Base-by-base conservation (phyloP, 371 early-diverging fungal genomes). In the Apophysomyces ossiformis region DNA sequence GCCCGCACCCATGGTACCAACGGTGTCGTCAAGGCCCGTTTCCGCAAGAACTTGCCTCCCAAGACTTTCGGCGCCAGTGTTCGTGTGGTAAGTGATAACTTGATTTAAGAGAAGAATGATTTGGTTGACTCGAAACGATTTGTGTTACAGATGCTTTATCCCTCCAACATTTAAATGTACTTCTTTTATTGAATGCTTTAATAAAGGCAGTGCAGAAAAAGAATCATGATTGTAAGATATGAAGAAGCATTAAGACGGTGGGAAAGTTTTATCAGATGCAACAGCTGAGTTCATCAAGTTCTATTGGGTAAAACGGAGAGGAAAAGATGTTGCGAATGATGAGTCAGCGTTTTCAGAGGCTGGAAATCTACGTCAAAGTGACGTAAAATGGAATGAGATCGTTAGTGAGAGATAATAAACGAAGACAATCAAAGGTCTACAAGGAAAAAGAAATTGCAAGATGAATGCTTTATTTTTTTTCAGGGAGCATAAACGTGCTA, bases 1-100 rank as follows among this genome's bases (percentile, higher is more conserved):
- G 91, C 94, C 76, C 92, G 96, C 74, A 67, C 93, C 72, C 97
- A 98, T 85, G 97, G 98, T 73, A 96, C 90, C 84, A 90, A 90
- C 68, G 99, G 99, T 74, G 93, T 92, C 66, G 99, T 98, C 72
- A 90, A 94, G 82, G 99, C 98, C 72, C 94, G 93, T 84, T 99
- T 98, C 93, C 87, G 91, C 84, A 88, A 87, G 84, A 97, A 97
- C 93, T 89, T 99, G 75, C 98, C 98, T 65, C 92, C 98, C 78
- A 95, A 89, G 82, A 87, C 91, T 67, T 70, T 62, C 60, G 97
- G 97, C 69, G 92, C 43, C 26, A 35, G 36, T n/a, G 57, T 57
- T 36, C 65, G 57, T 58, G 65, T 65, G 46, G 93, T 94, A 87
- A 76, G 85, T 80, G 8, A 9, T 47, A 37, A 32, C 43, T 37